Evolutionary conservation across 2,329 filamentous ascomycete genomes (phyloP).

Genomic region (Paraphoma chrysanthemicola): DNA sequence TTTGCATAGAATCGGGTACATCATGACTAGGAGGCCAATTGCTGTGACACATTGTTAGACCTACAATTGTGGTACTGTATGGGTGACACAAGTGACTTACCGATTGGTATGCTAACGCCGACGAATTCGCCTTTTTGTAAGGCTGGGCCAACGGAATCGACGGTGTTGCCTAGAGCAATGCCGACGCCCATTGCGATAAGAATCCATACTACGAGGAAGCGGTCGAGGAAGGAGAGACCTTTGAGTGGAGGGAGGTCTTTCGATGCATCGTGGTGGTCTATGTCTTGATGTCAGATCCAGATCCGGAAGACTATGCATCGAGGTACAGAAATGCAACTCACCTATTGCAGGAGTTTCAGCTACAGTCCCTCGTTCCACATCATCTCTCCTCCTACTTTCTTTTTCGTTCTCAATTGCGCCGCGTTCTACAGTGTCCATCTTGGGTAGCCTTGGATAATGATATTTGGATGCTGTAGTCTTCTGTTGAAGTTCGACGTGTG

Average conservation of each 20-base stretch:
- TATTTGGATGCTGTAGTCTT: not conserved
- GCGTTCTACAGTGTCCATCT: conserved; percentile 26
- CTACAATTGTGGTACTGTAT: not conserved
- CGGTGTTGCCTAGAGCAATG: conserved; percentile 78
- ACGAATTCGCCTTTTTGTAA: conserved; percentile 77
- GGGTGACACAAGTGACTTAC: conserved; percentile 48
- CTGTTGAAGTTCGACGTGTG: not conserved
- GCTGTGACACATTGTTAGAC: conserved; percentile 55
- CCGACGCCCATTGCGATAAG: conserved; percentile 79
- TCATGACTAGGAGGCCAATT: conserved; percentile 85
- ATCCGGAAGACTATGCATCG: conserved; percentile 2
- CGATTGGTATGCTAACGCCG: conserved; percentile 72
- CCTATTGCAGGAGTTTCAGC: not conserved
- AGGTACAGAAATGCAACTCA: not conserved
- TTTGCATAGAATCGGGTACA: conserved; percentile 92
- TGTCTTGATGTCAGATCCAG: not conserved
- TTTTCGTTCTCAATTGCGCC: conserved; percentile 8
- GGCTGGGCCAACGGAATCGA: conserved; percentile 65
- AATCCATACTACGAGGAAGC: conserved; percentile 67
- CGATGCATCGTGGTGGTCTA: conserved; percentile 4
- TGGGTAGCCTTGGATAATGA: not conserved
- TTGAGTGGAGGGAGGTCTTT: conserved; percentile 38
- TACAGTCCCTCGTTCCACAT: conserved; percentile 1
- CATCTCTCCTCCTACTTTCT: not conserved
- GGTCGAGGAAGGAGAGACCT: conserved; percentile 54